Base-by-base conservation (phyloP, 2,329 filamentous ascomycete species). In the Aspergillus sp. region DNA sequence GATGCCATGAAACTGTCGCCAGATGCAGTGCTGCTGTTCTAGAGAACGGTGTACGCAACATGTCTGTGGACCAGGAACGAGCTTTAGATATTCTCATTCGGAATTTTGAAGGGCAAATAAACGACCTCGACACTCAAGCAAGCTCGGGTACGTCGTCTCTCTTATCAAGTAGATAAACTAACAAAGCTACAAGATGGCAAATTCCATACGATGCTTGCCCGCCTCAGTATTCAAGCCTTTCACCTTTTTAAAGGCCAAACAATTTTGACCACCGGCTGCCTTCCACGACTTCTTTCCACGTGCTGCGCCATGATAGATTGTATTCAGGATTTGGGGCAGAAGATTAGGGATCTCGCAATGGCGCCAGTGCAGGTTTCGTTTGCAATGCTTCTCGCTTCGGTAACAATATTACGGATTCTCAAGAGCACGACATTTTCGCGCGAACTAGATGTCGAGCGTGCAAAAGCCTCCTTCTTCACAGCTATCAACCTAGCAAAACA, bases 401-500 rank as follows among this genome's bases (percentile, higher is more conserved):
- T 58, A 1, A 49, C 60, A 1, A 56, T 73, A 2, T 54, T 72
- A 2, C 63, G 70, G 4, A 62, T 72, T 12, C 52, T 71, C n/a
- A 72, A 73, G 49, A 64, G 62, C 6, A 55, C 57, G 2, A 53
- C 62, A 20, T 30, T 30, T 39, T 50, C 60, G 2, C 47, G 51
- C 2, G 62, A 59, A 7, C 49, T 72, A 3, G 66, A 72, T 44
- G 52, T 59, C 3, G 61, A 62, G 19, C 61, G 61, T 15, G 67
- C 68, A 1, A 63, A 60, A 44, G 44, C 57, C 3, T 62, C 60
- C 0, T 59, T 71, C 6, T 71, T 71, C 49, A 52, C 51, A 0
- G 62, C 63, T 0, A 66, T 73, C 45, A 69, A 69, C 46, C 49
- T 73, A 9, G 58, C 64, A 2, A 70, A 69, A 47, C 58, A 63